These are phyloP conservation scores for Phialocephala subalpina DNA, from an alignment of 2,329 filamentous ascomycete species.

Conservation along the genomic window DNA sequence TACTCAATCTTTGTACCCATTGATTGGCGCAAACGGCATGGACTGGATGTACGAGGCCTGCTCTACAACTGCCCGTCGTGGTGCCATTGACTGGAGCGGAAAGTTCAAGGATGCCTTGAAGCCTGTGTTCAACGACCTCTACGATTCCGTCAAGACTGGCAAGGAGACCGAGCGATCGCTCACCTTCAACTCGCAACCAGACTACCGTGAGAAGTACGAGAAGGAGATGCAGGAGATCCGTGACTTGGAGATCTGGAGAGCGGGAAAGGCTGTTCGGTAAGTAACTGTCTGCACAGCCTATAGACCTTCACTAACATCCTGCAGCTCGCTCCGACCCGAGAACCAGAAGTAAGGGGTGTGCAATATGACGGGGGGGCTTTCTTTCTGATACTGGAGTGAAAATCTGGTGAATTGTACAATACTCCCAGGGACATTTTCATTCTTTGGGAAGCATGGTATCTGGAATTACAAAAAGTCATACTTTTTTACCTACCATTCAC, in stretches of 20 bases:
- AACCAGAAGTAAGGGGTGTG: slow-evolving; percentile 71
- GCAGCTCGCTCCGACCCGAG: slow-evolving; percentile 80
- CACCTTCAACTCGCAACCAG: slow-evolving; percentile 93
- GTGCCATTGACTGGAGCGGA: slow-evolving; percentile 98
- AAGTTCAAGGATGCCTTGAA: slow-evolving; percentile 98
- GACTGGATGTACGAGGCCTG: slow-evolving; percentile 99
- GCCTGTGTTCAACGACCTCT: slow-evolving; percentile 98
- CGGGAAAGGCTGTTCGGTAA: slow-evolving; percentile 94
- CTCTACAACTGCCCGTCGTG: slow-evolving; percentile 97
- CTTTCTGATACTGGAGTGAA: slow-evolving; percentile 37
- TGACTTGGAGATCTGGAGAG: slow-evolving; percentile 97
- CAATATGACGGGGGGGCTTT: slow-evolving; percentile 25
- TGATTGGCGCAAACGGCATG: slow-evolving; percentile 98
- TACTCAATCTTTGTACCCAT: slow-evolving; percentile 95
- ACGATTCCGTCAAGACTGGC: slow-evolving; percentile 90
- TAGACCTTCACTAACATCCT: slow-evolving; percentile 28
- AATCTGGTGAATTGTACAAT: slow-evolving; percentile 46
- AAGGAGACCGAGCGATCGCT: slow-evolving; percentile 95
- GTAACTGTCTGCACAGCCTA: slow-evolving; percentile 40
- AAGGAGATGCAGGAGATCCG: slow-evolving; percentile 99
- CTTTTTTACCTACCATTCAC: slow-evolving; percentile 25
- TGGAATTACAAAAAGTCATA: slow-evolving; percentile 44
- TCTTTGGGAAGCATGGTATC: slow-evolving; percentile 38
- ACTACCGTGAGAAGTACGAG: slow-evolving; percentile 98
- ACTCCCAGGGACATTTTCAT: slow-evolving; percentile 36